Base-by-base conservation (phyloP, 2,329 filamentous ascomycete species). In the Arthrobotrys conoides region DNA sequence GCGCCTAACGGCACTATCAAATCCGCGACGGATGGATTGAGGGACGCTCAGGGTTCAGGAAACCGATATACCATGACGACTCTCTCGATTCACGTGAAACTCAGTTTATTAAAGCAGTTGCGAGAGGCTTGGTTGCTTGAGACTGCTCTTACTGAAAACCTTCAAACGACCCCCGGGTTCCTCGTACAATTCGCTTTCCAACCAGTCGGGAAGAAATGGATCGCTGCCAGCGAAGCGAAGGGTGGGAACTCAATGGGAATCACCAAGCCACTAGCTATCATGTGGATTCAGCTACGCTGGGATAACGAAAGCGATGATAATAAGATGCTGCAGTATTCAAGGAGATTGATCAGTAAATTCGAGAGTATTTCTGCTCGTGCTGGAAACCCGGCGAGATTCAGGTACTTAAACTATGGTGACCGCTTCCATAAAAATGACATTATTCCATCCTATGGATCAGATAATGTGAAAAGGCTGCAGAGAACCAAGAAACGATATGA, bases 331-430 rank as follows among this genome's bases (percentile, higher is more conserved):
- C 18, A 48, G 1, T 44, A 49, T 41, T 49, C 46, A 10, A 49
- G 46, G 46, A 49, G 18, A 9, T 22, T 48, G n/a, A 64, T 73
- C 10, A 64, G 57, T 18, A 65, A 82, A 38, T 77, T 72, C 16
- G 79, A 73, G 3, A 66, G 80, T n/a, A 81, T 84, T 3, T 70
- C 83, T 8, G 51, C 65, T 1, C 79, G 82, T 0, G 82, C 83
- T 0, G 81, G 81, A 51, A 80, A 82, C 12, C 51, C 33, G 24
- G 51, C 51, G 5, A 36, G 8, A 0, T 57, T 30, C n/a, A 18
- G 30, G 24, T 57, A 57, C n/a, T 30, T 57, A 24, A 57, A 57
- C 14, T 57, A 57, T 12, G 51, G 51, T 30, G 51, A 36, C 18
- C 46, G 51, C 3, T 36, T 57, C 24, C 51, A 57, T 20, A 24